Conservation (phyloP, 345 rosid species). For the Atalantia buxifolia region DNA sequence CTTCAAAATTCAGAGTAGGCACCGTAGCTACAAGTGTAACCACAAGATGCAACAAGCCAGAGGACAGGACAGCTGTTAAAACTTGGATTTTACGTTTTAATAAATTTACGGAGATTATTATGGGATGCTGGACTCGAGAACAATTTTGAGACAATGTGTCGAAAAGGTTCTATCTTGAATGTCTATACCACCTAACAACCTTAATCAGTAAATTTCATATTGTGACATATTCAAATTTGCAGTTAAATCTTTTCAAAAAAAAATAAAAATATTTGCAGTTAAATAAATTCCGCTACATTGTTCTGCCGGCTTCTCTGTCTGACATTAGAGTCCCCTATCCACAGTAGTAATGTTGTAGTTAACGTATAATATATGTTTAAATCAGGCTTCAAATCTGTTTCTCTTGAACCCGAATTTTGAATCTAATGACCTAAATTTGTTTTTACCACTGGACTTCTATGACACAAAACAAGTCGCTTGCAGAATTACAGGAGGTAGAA, state of each 20-base stretch:
- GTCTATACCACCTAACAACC: neutral
- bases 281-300: no score
- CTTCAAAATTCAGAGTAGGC: neutral
- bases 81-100: no score
- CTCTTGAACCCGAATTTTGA: neutral
- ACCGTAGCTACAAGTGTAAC: neutral
- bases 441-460: neutral
- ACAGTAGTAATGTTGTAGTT: neutral
- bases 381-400: neutral
- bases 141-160: neutral
- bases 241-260: no score
- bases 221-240: no score
- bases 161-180: neutral
- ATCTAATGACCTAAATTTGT: neutral
- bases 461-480: no score
- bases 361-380: neutral
- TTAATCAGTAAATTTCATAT: no score
- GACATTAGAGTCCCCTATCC: no score
- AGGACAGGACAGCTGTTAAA: neutral
- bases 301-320: neutral
- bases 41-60: neutral
- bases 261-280: no score
- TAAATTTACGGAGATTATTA: no score
- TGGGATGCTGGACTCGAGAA: neutral
- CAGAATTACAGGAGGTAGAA: no score